Conservation (phyloP, 2,329 filamentous ascomycete species). For the Chaetomium globosum region DNA sequence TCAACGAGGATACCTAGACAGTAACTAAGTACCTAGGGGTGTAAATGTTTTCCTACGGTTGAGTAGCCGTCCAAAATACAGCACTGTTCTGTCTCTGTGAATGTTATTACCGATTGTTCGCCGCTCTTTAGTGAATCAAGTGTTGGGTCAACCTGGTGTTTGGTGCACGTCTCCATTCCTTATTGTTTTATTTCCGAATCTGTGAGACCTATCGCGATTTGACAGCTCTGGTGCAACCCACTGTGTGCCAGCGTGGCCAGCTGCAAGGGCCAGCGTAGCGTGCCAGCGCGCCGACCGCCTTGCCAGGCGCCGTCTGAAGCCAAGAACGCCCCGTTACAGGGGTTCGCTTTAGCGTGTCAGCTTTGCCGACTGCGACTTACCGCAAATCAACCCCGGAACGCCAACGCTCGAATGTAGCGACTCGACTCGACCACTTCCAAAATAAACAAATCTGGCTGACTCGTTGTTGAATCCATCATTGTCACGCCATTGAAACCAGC, state of each 20-base stretch:
- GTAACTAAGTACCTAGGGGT: neutral
- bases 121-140: no score
- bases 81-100: neutral
- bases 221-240: neutral
- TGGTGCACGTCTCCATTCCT: no score
- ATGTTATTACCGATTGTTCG: neutral
- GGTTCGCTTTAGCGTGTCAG: constrained; percentile 14
- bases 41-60: neutral
- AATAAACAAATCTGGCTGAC: constrained; percentile 10
- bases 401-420: neutral
- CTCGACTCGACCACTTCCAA: constrained; percentile 9
- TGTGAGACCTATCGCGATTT: neutral
- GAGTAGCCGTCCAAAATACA: neutral
- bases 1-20: neutral
- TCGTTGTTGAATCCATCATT: neutral
- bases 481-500: neutral
- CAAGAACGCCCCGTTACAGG: constrained; percentile 17
- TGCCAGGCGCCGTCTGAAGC: constrained; percentile 16
- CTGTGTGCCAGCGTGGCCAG: neutral
- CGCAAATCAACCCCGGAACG: constrained; percentile 9
- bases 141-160: no score
- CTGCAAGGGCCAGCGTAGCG: neutral
- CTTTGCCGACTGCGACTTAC: neutral
- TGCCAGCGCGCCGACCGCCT: constrained; percentile 6
- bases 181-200: no score